Evolutionary conservation across 805 yeast genomes (phyloP).

Genomic region (Ogataea allantospora): DNA sequence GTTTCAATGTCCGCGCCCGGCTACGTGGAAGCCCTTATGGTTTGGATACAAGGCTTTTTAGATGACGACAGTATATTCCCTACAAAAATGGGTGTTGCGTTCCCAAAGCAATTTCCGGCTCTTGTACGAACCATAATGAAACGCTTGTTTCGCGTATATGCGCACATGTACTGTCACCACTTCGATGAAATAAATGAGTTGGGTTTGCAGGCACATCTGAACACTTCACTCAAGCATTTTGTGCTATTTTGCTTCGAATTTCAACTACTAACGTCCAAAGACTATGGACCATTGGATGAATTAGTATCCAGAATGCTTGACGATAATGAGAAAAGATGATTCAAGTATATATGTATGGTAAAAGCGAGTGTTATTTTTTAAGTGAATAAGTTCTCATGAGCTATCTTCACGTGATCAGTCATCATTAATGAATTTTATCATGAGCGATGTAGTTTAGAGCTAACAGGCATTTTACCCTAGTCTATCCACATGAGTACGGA

Average conservation of each 20-base stretch:
- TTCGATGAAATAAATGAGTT: constrained; percentile 92
- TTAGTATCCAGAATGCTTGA: constrained; percentile 68
- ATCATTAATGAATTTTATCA: constrained; percentile 10
- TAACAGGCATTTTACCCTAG: too few relatives aligned
- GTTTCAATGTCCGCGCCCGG: constrained; percentile 91
- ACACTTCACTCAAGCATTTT: constrained; percentile 92
- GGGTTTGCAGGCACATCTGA: constrained; percentile 87
- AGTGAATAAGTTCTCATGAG: background rate
- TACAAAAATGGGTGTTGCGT: constrained; percentile 84
- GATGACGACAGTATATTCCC: constrained; percentile 93
- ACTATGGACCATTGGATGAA: constrained; percentile 90
- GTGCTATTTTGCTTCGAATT: constrained; percentile 86
- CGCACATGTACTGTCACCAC: constrained; percentile 97
- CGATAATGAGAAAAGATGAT: constrained; percentile 23
- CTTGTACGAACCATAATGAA: constrained; percentile 85
- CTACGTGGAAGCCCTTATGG: constrained; percentile 89
- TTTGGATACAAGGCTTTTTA: constrained; percentile 90
- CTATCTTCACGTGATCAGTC: constrained; percentile 24
- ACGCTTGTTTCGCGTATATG: constrained; percentile 89
- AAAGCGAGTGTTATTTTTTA: background rate
- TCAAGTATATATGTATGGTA: background rate
- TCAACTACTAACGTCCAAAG: constrained; percentile 69
- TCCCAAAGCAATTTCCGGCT: constrained; percentile 78
- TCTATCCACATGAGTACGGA: background rate
- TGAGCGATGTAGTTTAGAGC: too few relatives aligned